Conservation (phyloP, 192 early-diverging fungal genomes). For the Entomortierella chlamydospora region DNA sequence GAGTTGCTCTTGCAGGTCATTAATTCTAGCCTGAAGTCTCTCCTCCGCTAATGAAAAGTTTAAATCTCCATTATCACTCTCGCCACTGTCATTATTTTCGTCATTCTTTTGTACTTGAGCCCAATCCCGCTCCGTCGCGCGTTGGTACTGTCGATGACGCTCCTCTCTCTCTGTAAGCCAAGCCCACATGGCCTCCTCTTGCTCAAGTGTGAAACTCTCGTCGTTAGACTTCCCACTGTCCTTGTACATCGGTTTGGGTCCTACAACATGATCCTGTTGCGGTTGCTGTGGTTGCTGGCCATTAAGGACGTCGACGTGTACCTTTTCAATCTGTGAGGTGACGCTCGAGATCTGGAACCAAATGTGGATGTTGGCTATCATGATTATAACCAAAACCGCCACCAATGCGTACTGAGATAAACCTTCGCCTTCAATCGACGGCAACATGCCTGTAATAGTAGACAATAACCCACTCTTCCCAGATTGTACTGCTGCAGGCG, state of each 20-base stretch:
- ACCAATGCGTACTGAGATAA: slow-evolving; percentile 28
- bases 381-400: slow-evolving; percentile 23
- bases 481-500: not conserved
- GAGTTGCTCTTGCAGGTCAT: slow-evolving; percentile 39
- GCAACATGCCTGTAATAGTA: not conserved
- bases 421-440: slow-evolving; percentile 1
- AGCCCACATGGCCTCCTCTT: slow-evolving; percentile 55
- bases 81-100: not conserved
- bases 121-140: slow-evolving; percentile 5
- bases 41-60: slow-evolving; percentile 25
- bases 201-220: slow-evolving; percentile 12
- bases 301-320: slow-evolving; percentile 24
- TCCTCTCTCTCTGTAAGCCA: slow-evolving; percentile 52
- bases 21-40: slow-evolving; percentile 33
- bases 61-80: not conserved
- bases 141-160: slow-evolving; percentile 30
- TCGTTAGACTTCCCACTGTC: not conserved
- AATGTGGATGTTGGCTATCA: slow-evolving; percentile 49
- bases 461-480: slow-evolving; percentile 6
- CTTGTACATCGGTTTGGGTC: not conserved
- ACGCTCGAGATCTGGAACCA: slow-evolving; percentile 50
- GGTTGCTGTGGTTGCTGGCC: not conserved
- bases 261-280: not conserved
- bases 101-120: not conserved
- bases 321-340: slow-evolving; percentile 45